Evolutionary conservation across 2,329 filamentous ascomycete genomes (phyloP).

Genomic region (Penicillium crustosum): DNA sequence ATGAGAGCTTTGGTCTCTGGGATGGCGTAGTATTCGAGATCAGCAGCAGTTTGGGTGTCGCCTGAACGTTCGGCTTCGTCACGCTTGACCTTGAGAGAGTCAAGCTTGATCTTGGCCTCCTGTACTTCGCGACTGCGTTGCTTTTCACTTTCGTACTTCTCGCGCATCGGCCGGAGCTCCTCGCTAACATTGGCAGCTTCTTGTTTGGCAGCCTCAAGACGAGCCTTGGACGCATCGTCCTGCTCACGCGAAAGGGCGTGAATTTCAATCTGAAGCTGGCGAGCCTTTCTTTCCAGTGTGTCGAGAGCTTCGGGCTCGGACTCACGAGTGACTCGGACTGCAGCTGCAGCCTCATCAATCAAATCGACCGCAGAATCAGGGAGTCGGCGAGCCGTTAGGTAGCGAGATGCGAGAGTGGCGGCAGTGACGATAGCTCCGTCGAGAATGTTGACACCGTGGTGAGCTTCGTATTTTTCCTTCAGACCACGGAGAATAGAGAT

Average conservation of each 20-base stretch:
- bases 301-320: conserved; percentile 96
- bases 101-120: conserved; percentile 91
- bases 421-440: conserved; percentile 90
- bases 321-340: conserved; percentile 92
- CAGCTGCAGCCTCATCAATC: conserved; percentile 92
- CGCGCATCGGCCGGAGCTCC: conserved; percentile 83
- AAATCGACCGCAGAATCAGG: conserved; percentile 96
- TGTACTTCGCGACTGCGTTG: conserved; percentile 88
- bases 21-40: conserved; percentile 96
- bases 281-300: conserved; percentile 83
- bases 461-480: conserved; percentile 97
- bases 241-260: conserved; percentile 92
- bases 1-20: conserved; percentile 85
- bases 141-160: conserved; percentile 95
- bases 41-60: conserved; percentile 83
- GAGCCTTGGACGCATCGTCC: conserved; percentile 84
- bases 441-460: conserved; percentile 95
- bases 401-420: conserved; percentile 87
- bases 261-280: conserved; percentile 95
- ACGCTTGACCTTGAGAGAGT: conserved; percentile 84
- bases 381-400: conserved; percentile 84
- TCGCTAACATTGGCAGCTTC: conserved; percentile 94
- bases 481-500: conserved; percentile 97
- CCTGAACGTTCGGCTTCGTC: conserved; percentile 88
- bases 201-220: conserved; percentile 77